Percentiles rank a stretch among this genome's conserved stretches.
phyloP scores from a whole-genome alignment of 257 asterid genomes.

The Lycium ferocissimum region DNA sequence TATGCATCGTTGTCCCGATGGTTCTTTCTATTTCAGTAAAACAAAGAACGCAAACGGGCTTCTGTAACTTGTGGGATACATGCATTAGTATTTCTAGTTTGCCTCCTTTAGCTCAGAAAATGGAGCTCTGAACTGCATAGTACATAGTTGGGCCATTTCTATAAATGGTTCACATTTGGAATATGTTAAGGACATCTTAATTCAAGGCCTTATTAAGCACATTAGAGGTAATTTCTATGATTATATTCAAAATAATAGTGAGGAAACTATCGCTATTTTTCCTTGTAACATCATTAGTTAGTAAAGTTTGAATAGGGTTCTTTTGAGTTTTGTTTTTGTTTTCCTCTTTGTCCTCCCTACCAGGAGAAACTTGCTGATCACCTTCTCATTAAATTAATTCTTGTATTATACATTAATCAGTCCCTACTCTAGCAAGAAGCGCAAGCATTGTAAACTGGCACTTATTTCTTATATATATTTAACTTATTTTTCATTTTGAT shows the following conservation, averaged over 20 bases:
- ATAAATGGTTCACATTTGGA: slow-evolving; percentile 40
- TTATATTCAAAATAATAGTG: slow-evolving; percentile 42
- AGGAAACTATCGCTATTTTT: slow-evolving; percentile 26
- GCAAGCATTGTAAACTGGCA: background rate
- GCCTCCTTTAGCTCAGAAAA: slow-evolving; percentile 38
- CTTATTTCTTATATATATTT: background rate
- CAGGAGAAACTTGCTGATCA: slow-evolving; percentile 31
- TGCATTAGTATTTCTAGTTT: slow-evolving; percentile 2
- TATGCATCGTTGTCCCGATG: slow-evolving; percentile 30
- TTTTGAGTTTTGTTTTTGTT: slow-evolving; percentile 40
- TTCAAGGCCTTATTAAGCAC: slow-evolving; percentile 47
- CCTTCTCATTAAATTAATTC: slow-evolving; percentile 38
- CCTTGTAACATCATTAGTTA: slow-evolving; percentile 48
- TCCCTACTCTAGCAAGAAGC: slow-evolving; percentile 35
- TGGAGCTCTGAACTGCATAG: slow-evolving; percentile 38
- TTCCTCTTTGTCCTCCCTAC: background rate
- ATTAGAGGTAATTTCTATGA: slow-evolving; percentile 46
- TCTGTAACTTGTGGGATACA: slow-evolving; percentile 60
- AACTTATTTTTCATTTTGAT: background rate
- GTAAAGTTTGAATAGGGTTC: slow-evolving; percentile 43
- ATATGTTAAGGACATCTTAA: slow-evolving; percentile 40
- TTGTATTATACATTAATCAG: slow-evolving; percentile 46
- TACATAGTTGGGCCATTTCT: slow-evolving; percentile 43
- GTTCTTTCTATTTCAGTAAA: slow-evolving; percentile 32
- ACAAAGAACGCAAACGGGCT: slow-evolving; percentile 25